Base-by-base conservation (phyloP, 139 green algal species). In the Volvox africanus region DNA sequence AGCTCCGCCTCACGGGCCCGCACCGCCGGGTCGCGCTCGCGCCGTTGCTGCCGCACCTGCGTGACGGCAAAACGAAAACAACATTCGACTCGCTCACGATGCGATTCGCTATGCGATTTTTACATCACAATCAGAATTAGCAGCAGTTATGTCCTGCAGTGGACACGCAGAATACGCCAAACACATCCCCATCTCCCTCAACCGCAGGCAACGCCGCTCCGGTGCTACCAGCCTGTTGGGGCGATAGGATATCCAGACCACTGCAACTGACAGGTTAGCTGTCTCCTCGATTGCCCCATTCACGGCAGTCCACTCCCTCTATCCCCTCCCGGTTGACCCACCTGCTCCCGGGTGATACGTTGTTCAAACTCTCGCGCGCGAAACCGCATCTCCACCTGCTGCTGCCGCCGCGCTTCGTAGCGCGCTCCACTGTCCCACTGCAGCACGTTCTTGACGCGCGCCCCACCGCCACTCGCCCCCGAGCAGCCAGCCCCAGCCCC, bases 341-440 rank as follows among this genome's bases (percentile, higher is more conserved):
- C 92, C 92, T 94, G 92, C 86, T 94, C 89, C 28, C 92, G 80
- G 32, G 86, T 90, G 37, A 93, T 90, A 0, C 92, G 84, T 61
- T 89, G 86, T 86, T 94, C 92, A 33, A 91, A 92, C 86, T 93
- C 92, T 6, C 92, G 50, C 20, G 92, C 89, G 16, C 81, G 62
- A 80, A 91, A 93, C 0, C 92, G 68, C 86, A 71, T 62, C 85
- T 92, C 92, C 24, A 87, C 92, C 62, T 93, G 92, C 89, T 92
- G 81, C 69, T 84, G 69, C 68, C 85, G 67, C 86, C 85, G 91
- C 26, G 68, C 82, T 13, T 92, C 88, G 68, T 91, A 94, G 28
- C 83, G 78, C 17, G 92, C 88, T 17, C 92, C 92, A 67, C 88
- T 92, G 84, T 94, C 92, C 92, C 92, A 94, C 61, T 93, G 71